phyloP scores from a whole-genome alignment of 23 red algal species.

The Chondrus crispus region DNA sequence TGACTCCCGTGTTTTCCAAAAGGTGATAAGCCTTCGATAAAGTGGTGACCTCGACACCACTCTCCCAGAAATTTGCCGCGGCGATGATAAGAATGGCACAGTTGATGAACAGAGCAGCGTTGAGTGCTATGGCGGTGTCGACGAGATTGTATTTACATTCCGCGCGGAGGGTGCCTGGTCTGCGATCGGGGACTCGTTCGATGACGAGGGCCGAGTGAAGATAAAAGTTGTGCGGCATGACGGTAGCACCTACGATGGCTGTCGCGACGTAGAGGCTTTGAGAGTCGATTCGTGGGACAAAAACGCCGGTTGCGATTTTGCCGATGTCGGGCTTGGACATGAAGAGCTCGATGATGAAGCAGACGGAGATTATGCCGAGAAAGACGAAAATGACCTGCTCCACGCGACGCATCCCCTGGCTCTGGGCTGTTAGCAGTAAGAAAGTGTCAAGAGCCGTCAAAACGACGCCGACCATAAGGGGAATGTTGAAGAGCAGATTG shows the following conservation, averaged over 20 bases:
- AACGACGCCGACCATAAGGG: slow-evolving; percentile 72
- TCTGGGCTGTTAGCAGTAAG: slow-evolving; percentile 71
- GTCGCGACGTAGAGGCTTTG: slow-evolving; percentile 72
- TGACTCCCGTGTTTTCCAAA: slow-evolving; percentile 71
- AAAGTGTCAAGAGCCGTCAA: slow-evolving; percentile 84
- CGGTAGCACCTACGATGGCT: slow-evolving; percentile 89
- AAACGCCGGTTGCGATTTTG: slow-evolving; percentile 41
- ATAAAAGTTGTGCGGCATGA: slow-evolving; percentile 99
- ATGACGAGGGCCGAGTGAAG: slow-evolving; percentile 95
- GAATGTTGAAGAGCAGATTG: slow-evolving; percentile 82
- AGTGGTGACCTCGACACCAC: slow-evolving; percentile 75
- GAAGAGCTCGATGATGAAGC: slow-evolving; percentile 89
- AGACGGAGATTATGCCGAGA: slow-evolving; percentile 68
- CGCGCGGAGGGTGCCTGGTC: slow-evolving; percentile 25
- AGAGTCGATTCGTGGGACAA: slow-evolving; percentile 64
- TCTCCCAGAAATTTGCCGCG: slow-evolving; percentile 63
- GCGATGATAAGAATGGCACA: slow-evolving; percentile 68
- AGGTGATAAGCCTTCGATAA: slow-evolving; percentile 91
- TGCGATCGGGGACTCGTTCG: slow-evolving; percentile 67
- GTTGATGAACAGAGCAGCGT: slow-evolving; percentile 75
- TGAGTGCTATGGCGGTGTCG: slow-evolving; percentile 65
- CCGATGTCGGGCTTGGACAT: slow-evolving; percentile 50
- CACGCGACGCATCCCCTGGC: slow-evolving; percentile 75
- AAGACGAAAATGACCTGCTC: slow-evolving; percentile 82
- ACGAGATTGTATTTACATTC: slow-evolving; percentile 86